Evolutionary conservation across 208 protist genomes (phyloP).

Genomic region (Leishmania martiniquensis): DNA sequence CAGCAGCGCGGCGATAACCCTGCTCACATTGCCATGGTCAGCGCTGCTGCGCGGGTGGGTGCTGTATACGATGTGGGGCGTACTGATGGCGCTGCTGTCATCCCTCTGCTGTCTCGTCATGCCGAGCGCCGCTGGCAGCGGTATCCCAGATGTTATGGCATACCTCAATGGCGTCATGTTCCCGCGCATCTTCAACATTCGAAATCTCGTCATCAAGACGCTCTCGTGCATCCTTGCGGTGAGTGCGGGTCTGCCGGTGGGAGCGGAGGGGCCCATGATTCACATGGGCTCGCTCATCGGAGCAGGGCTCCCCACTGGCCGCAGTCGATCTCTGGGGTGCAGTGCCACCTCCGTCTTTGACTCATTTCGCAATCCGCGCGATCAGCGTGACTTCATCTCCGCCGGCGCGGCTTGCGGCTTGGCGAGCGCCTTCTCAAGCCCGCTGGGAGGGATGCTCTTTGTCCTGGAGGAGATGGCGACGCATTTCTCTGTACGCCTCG

Average conservation of each 20-base stretch:
- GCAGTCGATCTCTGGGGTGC: slow-evolving; percentile 60
- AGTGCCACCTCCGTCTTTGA: slow-evolving; percentile 57
- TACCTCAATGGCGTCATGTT: slow-evolving; percentile 91
- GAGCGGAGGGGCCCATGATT: slow-evolving; percentile 93
- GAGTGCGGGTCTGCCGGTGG: slow-evolving; percentile 75
- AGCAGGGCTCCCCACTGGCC: slow-evolving; percentile 80
- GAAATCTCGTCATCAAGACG: slow-evolving; percentile 82
- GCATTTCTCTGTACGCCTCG: slow-evolving; percentile 73
- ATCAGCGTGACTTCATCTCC: slow-evolving; percentile 91
- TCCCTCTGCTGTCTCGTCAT: slow-evolving; percentile 77
- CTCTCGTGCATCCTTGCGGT: slow-evolving; percentile 81
- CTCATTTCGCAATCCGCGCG: slow-evolving; percentile 70
- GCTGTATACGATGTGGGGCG: slow-evolving; percentile 44
- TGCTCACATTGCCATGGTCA: slow-evolving; percentile 26
- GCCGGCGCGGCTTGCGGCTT: slow-evolving; percentile 91
- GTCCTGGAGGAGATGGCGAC: slow-evolving; percentile 91
- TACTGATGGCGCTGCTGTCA: slow-evolving; percentile 49
- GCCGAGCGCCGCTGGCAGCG: slow-evolving; percentile 74
- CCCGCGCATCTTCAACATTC: slow-evolving; percentile 80
- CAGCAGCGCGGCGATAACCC: slow-evolving; percentile 8
- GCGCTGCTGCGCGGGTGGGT: slow-evolving; percentile 38
- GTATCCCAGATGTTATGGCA: slow-evolving; percentile 87
- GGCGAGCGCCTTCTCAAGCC: slow-evolving; percentile 89
- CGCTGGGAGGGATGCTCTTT: slow-evolving; percentile 92
- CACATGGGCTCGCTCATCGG: slow-evolving; percentile 92